These are phyloP conservation scores for Cetraspora pellucida DNA, from an alignment of 192 early-diverging fungal species.

Conservation along the genomic window DNA sequence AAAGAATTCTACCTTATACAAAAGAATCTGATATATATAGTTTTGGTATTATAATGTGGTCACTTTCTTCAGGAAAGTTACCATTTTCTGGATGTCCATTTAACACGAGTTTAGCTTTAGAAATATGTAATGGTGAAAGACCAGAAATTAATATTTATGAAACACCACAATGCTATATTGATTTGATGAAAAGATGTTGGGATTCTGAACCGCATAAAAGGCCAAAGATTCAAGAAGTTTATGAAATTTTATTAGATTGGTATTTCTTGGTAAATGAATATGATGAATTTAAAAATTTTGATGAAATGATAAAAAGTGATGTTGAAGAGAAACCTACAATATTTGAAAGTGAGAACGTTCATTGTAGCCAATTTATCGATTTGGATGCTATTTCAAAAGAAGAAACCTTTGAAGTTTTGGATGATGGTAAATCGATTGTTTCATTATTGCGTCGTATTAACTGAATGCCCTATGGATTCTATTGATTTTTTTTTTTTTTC, in stretches of 20 bases:
- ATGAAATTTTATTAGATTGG: background rate
- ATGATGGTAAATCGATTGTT: no score
- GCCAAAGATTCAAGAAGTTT: background rate
- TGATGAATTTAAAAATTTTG: no score
- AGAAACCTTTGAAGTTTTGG: no score
- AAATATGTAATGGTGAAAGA: background rate
- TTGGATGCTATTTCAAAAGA: no score
- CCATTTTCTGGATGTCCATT: constrained; percentile 30
- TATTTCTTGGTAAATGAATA: no score
- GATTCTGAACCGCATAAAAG: background rate
- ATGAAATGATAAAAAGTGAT: no score
- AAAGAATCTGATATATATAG: constrained; percentile 45
- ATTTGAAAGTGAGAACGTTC: no score
- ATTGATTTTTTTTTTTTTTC: no score
- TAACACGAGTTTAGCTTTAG: background rate
- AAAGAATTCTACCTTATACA: constrained; percentile 35
- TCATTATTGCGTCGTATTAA: no score
- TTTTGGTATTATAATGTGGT: constrained; percentile 50
- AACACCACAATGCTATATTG: background rate
- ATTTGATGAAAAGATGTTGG: constrained; percentile 23
- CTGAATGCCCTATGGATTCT: no score
- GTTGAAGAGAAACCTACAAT: no score
- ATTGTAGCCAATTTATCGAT: no score
- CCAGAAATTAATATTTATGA: background rate
- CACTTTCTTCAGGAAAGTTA: constrained; percentile 39